Percentiles rank a stretch among this genome's conserved stretches.
These are phyloP conservation scores for Pouteria campechiana DNA, from an alignment of 179 eudicot genomes.

Conservation along the genomic window DNA sequence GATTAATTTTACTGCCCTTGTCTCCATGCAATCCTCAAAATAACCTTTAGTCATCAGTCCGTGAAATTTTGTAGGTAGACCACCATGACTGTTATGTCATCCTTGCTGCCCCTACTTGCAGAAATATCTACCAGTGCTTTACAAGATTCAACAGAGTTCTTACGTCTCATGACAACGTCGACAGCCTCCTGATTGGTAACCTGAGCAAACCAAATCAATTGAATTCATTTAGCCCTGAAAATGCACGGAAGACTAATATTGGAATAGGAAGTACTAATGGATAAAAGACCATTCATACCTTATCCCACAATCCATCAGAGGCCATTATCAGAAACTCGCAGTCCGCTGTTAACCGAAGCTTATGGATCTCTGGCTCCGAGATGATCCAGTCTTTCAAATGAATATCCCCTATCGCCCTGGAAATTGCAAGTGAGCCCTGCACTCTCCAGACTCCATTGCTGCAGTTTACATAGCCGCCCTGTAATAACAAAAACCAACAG, in stretches of 20 bases:
- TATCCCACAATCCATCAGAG: conserved; percentile 75
- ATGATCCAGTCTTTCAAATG: conserved; percentile 45
- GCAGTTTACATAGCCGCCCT: conserved; percentile 54
- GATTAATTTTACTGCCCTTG: too few relatives aligned
- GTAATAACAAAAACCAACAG: not conserved
- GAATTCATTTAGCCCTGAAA: too few relatives aligned
- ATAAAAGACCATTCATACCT: conserved; percentile 18
- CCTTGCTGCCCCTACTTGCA: conserved; percentile 26
- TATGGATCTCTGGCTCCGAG: conserved; percentile 37
- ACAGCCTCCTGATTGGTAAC: conserved; percentile 44
- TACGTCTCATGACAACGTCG: conserved; percentile 20
- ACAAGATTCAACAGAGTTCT: conserved; percentile 20
- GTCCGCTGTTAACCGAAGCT: conserved; percentile 21
- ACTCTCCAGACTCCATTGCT: conserved; percentile 44
- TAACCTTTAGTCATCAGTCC: too few relatives aligned
- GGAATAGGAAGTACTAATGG: too few relatives aligned
- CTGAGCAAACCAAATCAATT: conserved; percentile 3
- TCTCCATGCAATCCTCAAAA: too few relatives aligned
- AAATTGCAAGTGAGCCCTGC: conserved; percentile 50
- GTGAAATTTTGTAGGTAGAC: conserved; percentile 27
- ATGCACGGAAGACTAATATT: too few relatives aligned
- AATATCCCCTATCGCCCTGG: conserved; percentile 51
- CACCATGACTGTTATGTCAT: conserved; percentile 40
- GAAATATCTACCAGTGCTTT: conserved; percentile 38
- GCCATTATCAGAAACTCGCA: conserved; percentile 50